Percentiles rank a stretch among this genome's conserved stretches.
Conservation (phyloP, 257 asterid species). For the Primulina eburnea region DNA sequence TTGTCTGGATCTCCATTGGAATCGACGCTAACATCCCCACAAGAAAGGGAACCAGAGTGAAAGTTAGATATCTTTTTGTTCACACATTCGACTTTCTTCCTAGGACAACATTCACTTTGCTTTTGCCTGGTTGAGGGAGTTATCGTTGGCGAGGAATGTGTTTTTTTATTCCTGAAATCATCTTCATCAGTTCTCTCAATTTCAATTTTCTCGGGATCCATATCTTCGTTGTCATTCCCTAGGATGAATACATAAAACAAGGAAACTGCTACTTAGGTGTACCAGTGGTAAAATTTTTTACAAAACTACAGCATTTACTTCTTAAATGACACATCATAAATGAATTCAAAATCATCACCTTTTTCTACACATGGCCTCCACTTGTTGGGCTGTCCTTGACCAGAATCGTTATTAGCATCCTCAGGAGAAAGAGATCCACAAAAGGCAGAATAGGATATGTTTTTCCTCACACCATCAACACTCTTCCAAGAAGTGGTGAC, state of each 20-base stretch:
- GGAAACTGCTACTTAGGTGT: constrained; percentile 2
- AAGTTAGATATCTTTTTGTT: constrained; percentile 6
- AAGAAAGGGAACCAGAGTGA: neutral
- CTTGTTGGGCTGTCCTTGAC: constrained; percentile 6
- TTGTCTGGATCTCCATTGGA: neutral
- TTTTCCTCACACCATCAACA: constrained; percentile 9
- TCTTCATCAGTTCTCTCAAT: constrained; percentile 24
- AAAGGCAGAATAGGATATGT: neutral
- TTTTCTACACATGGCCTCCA: constrained; percentile 15
- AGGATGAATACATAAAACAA: constrained; percentile 4
- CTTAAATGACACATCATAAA: neutral
- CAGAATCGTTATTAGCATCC: constrained; percentile 12
- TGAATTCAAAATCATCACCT: constrained; percentile 19
- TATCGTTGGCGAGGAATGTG: neutral
- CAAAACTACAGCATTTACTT: neutral
- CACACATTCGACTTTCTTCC: constrained; percentile 4
- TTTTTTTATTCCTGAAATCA: constrained; percentile 18
- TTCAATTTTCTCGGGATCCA: neutral
- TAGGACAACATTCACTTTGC: neutral
- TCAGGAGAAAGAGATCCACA: constrained; percentile 11
- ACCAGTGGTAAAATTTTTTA: neutral
- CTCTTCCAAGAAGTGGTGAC: constrained; percentile 8
- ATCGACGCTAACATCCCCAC: neutral
- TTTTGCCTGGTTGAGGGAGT: constrained; percentile 15
- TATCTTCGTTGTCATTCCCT: constrained; percentile 24